Base-by-base conservation (phyloP, 1,284 basidiomycete genomes). In the Irpex sp. region DNA sequence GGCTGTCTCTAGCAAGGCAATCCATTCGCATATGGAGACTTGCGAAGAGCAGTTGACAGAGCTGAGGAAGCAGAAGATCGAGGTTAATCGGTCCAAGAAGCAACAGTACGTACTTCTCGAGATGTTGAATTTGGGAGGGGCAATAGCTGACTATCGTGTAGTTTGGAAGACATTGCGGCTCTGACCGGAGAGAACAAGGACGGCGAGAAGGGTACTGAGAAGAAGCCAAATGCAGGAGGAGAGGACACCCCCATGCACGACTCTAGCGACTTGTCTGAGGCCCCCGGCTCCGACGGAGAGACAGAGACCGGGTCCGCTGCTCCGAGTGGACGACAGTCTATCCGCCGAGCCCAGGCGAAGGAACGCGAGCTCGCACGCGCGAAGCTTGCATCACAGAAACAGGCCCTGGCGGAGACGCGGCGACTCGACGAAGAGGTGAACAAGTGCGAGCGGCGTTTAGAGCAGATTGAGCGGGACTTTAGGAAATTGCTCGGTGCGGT, bases 31-130 rank as follows among this genome's bases (percentile, higher is more conserved):
- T 71, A 93, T 98, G 85, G 97, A 99, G 70, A 85, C 88, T 60
- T 94, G 93, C 70, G 96, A 96, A 71, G 85, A 91, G 68, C 88
- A 91, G 67, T 77, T 99, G 64, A 98, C 97, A 8, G 93, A 96
- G 52, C 81, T 97, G 59, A 81, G 97, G 67, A 99, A 99, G 78
- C 94, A 97, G 75, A 94, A 96, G 75, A 93, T 97, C 44, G 97
- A 99, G 68, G 86, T 96, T 60, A 96, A 96, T 75, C 83, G 96
- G 65, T 82, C 89, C 69, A 91, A 91, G 77, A 96, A 94, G 76
- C 87, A 91, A 72, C 83, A 89, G 93, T 95, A 74, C 79, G 93
- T 86, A 9, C 17, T 17, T 19, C 2, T 11, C 36, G 6, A 21
- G 19, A 15, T 36, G 52, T 40, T 47, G 13, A 60, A 34, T 17